Evolutionary conservation across 169 alveolate genomes (phyloP).

Genomic region (Eimeria acervulina): DNA sequence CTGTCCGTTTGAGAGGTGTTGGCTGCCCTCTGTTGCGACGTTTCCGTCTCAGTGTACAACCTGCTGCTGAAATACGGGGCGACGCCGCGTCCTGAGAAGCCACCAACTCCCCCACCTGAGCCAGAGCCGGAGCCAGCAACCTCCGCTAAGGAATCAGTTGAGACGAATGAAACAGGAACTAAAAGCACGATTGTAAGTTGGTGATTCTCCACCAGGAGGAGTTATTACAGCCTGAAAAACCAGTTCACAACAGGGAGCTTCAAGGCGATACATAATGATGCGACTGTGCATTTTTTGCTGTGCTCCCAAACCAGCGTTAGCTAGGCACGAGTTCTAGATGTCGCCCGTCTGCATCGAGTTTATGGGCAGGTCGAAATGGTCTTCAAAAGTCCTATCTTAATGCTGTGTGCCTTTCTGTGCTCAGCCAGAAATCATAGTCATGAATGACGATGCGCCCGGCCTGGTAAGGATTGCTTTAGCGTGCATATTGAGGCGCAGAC

Average conservation of each 20-base stretch:
- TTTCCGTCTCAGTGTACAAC: constrained; percentile 33
- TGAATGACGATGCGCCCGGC: constrained; percentile 68
- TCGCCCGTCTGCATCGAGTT: not conserved
- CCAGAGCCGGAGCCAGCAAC: constrained; percentile 74
- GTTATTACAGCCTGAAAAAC: not conserved
- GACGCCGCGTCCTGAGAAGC: constrained; percentile 73
- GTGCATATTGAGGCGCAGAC: not conserved
- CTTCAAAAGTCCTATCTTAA: not conserved
- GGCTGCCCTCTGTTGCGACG: not conserved
- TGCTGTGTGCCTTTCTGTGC: not conserved
- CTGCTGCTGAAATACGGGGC: constrained; percentile 72
- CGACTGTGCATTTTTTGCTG: not conserved
- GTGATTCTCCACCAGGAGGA: not conserved
- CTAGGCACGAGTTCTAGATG: not conserved
- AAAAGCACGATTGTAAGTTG: not conserved
- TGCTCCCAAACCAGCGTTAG: not conserved
- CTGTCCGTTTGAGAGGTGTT: not conserved
- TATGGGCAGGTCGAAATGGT: not conserved
- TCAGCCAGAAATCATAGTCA: constrained; percentile 34
- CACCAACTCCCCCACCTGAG: constrained; percentile 80
- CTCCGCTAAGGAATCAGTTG: not conserved
- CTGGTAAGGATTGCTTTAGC: constrained; percentile 8
- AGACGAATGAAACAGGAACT: not conserved
- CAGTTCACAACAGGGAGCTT: not conserved
- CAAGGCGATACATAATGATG: not conserved